These are phyloP conservation scores for Fusarium sp. DNA, from an alignment of 2,329 filamentous ascomycete genomes.

Conservation along the genomic window DNA sequence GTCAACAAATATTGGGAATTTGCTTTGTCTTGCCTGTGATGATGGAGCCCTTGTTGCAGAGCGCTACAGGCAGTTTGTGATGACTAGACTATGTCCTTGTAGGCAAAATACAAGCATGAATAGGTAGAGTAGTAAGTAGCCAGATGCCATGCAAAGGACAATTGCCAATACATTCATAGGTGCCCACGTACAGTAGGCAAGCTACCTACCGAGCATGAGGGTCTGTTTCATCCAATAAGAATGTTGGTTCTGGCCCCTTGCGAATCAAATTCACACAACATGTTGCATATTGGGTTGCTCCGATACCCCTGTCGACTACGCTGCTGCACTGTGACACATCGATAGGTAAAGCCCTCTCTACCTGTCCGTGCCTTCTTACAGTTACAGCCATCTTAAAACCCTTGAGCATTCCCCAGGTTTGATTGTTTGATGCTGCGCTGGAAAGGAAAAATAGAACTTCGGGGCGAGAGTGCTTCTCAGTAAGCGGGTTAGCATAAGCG, in stretches of 20 bases:
- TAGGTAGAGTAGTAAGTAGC: too few relatives aligned
- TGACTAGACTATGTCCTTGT: background rate
- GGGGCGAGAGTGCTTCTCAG: background rate
- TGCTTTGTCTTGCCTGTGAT: constrained; percentile 18
- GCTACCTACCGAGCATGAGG: background rate
- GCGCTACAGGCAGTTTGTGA: background rate
- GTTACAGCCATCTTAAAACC: constrained; percentile 26
- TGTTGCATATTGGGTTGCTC: constrained; percentile 27
- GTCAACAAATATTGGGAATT: constrained; percentile 33
- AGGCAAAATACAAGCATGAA: too few relatives aligned
- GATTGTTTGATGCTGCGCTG: constrained; percentile 19
- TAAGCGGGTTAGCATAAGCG: constrained; percentile 24
- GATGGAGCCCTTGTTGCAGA: constrained; percentile 7
- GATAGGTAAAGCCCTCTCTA: constrained; percentile 11
- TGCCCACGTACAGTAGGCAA: too few relatives aligned
- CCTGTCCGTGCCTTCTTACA: constrained; percentile 25
- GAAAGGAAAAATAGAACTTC: constrained; percentile 2
- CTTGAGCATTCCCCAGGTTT: constrained; percentile 47
- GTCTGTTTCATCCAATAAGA: constrained; percentile 12
- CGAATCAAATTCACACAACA: constrained; percentile 7
- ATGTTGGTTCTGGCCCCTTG: constrained; percentile 7
- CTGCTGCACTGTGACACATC: constrained; percentile 30
- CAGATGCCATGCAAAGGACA: background rate
- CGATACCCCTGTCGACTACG: constrained; percentile 39
- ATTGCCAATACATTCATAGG: background rate